phyloP scores from a whole-genome alignment of 1,284 basidiomycete species.

The Naganishia albida region DNA sequence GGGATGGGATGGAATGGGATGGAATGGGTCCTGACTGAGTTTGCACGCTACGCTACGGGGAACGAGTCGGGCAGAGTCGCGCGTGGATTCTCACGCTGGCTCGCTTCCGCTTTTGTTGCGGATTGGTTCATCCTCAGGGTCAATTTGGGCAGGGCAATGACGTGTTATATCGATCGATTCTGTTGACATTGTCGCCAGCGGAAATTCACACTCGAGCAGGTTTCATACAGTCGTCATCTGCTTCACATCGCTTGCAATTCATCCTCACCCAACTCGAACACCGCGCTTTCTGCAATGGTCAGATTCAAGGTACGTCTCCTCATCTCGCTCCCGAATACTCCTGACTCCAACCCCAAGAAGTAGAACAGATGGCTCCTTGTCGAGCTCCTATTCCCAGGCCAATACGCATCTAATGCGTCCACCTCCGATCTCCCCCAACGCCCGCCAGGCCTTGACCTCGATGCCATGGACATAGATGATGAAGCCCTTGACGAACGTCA shows the following conservation, averaged over 20 bases:
- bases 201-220: no score
- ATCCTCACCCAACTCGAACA: background rate
- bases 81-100: conserved; percentile 22
- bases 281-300: conserved; percentile 56
- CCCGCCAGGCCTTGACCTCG: background rate
- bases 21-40: no score
- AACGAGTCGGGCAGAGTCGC: conserved; percentile 6
- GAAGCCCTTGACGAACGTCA: background rate
- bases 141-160: no score
- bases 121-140: background rate
- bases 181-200: no score
- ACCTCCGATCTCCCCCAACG: background rate
- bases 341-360: conserved; percentile 13
- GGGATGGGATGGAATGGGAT: conserved; percentile 1
- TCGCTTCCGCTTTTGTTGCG: background rate
- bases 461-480: conserved; percentile 14
- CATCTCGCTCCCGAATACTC: conserved; percentile 1
- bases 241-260: no score
- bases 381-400: conserved; percentile 61
- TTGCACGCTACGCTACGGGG: background rate
- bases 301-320: conserved; percentile 61
- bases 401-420: conserved; percentile 31
- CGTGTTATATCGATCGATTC: no score
- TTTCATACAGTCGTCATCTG: no score
- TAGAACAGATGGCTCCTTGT: conserved; percentile 77